A percentile compares a stretch with the other conserved stretches of the same genome.
These are phyloP conservation scores for Mucor piriformis DNA, from an alignment of 371 early-diverging fungal species.

Conservation along the genomic window DNA sequence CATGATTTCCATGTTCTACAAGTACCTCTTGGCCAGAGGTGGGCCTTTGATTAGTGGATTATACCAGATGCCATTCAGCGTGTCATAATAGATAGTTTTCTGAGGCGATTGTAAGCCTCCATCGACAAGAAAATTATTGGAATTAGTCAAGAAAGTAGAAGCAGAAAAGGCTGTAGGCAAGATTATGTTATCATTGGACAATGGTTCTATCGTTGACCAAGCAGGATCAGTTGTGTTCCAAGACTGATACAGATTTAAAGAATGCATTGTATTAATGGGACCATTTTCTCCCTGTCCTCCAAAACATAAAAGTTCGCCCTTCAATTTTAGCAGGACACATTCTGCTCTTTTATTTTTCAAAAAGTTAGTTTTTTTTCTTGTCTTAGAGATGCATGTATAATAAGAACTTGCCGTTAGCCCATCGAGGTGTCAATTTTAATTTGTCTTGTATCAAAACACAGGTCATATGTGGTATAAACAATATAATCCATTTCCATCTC, in stretches of 20 bases:
- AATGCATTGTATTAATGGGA: slow-evolving; percentile 21
- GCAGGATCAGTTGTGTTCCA: slow-evolving; percentile 36
- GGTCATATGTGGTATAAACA: neutral
- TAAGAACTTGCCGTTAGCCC: slow-evolving; percentile 25
- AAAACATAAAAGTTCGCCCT: slow-evolving; percentile 27
- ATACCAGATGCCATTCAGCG: slow-evolving; percentile 16
- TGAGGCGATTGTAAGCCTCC: slow-evolving; percentile 8
- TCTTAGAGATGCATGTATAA: neutral
- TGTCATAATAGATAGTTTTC: slow-evolving; percentile 16
- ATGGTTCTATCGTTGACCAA: slow-evolving; percentile 24
- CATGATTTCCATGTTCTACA: neutral
- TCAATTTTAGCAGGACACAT: slow-evolving; percentile 24
- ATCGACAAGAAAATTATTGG: slow-evolving; percentile 29
- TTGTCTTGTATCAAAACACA: neutral
- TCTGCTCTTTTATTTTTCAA: slow-evolving; percentile 22
- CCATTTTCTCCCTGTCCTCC: slow-evolving; percentile 29
- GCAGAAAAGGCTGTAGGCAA: slow-evolving; percentile 28
- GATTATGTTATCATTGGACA: neutral
- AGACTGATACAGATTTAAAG: slow-evolving; percentile 18
- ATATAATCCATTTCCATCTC: too few species aligned
- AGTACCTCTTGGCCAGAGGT: slow-evolving; percentile 10
- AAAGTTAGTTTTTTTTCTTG: neutral
- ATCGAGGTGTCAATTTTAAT: slow-evolving; percentile 18
- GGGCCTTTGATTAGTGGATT: slow-evolving; percentile 9
- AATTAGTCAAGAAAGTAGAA: slow-evolving; percentile 18